These are phyloP conservation scores for Leavenworthia alabamica DNA, from an alignment of 345 rosid species.

Conservation along the genomic window DNA sequence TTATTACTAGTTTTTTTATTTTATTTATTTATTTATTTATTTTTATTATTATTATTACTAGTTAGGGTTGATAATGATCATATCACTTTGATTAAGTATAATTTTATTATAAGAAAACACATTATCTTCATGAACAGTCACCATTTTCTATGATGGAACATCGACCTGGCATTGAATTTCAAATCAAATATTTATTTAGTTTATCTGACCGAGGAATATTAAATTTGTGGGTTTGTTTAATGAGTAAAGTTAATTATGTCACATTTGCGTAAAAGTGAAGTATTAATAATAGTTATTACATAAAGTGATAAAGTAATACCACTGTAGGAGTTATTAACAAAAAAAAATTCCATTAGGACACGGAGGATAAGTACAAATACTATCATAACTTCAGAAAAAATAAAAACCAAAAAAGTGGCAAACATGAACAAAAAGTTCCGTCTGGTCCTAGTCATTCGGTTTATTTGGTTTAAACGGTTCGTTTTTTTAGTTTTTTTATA, in stretches of 20 bases:
- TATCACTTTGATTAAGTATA: neutral
- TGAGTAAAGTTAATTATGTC: neutral
- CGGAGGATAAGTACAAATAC: constrained; percentile 21
- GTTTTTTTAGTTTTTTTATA: no score
- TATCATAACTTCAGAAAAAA: neutral
- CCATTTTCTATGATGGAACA: constrained; percentile 8
- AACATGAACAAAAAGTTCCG: no score
- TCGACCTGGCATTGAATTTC: constrained; percentile 1
- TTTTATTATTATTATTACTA: no score
- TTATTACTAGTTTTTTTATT: no score
- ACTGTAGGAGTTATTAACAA: neutral
- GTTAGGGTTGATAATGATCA: neutral
- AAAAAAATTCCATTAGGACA: neutral
- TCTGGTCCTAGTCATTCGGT: no score
- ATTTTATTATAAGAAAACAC: neutral
- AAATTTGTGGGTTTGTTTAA: neutral
- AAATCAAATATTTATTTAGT: neutral
- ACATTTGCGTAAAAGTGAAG: constrained; percentile 12
- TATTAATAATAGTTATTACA: neutral
- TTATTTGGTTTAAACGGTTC: no score
- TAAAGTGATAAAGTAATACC: constrained; percentile 12
- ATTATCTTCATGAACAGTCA: neutral
- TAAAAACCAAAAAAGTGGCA: neutral
- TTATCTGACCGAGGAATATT: neutral
- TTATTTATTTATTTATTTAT: no score